A percentile compares a stretch with the other conserved stretches of the same genome.
phyloP scores from a whole-genome alignment of 2,329 filamentous ascomycete species.

The Diplocarpon mali region DNA sequence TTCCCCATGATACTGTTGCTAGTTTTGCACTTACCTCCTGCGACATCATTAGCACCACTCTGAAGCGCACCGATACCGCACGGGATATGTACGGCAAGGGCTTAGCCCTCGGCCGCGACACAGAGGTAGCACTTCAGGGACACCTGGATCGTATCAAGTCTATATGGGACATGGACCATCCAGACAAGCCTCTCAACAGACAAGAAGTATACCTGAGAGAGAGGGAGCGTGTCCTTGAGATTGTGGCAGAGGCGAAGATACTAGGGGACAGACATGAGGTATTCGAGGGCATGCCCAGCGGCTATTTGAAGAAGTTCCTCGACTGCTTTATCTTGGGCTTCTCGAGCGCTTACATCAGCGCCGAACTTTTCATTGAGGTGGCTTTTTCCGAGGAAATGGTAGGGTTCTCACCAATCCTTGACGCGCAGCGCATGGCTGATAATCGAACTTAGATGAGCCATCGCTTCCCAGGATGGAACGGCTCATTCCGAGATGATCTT shows the following conservation, averaged over 20 bases:
- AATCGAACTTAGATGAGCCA: too few species aligned
- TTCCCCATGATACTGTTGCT: background rate
- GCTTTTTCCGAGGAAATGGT: background rate
- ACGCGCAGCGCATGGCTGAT: too few species aligned
- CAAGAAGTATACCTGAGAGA: background rate
- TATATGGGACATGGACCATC: background rate
- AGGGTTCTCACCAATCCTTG: too few species aligned
- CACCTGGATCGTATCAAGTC: background rate
- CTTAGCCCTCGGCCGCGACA: background rate
- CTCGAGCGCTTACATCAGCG: background rate
- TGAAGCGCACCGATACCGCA: background rate
- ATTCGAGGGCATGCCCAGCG: background rate
- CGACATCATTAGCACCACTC: background rate
- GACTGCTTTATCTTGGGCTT: background rate
- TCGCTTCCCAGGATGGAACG: too few species aligned
- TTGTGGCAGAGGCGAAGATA: background rate
- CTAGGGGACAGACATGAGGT: background rate
- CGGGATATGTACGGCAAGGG: background rate
- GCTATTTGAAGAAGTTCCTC: background rate
- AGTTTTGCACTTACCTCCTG: background rate
- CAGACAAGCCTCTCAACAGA: background rate
- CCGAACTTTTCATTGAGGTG: background rate
- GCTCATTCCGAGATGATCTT: too few species aligned
- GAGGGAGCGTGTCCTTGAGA: background rate
- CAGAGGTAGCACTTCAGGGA: background rate